Conservation (phyloP, 805 yeast species). For the Metschnikowia picachoensis region DNA sequence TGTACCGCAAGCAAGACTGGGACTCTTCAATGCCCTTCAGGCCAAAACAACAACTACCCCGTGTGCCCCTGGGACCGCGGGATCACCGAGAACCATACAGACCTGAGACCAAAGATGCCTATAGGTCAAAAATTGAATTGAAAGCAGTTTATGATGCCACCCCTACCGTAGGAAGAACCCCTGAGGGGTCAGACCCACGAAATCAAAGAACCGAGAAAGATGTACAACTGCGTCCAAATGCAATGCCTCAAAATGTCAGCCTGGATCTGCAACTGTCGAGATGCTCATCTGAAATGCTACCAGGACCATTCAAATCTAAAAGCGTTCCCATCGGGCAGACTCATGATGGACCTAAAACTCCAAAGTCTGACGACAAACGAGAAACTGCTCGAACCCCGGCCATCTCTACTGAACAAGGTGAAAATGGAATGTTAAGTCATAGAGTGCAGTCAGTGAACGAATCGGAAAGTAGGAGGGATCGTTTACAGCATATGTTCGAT, state of each 20-base stretch:
- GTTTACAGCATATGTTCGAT: slow-evolving; percentile 5
- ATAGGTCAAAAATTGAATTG: not conserved
- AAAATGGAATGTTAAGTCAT: not conserved
- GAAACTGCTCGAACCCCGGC: too few relatives aligned
- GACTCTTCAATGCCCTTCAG: slow-evolving; percentile 1
- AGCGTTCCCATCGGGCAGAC: too few relatives aligned
- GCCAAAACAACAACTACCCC: not conserved
- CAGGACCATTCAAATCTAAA: too few relatives aligned
- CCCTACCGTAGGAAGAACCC: not conserved
- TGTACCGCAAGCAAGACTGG: slow-evolving; percentile 9
- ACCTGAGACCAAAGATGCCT: not conserved
- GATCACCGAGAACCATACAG: not conserved
- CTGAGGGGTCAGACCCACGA: too few relatives aligned
- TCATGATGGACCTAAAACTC: too few relatives aligned
- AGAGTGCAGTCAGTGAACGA: not conserved
- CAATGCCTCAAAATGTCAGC: too few relatives aligned
- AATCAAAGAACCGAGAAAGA: too few relatives aligned
- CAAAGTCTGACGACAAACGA: too few relatives aligned
- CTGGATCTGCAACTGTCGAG: too few relatives aligned
- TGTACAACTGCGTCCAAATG: too few relatives aligned
- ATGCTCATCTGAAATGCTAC: too few relatives aligned
- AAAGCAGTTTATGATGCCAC: slow-evolving; percentile 1
- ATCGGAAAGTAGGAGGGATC: not conserved
- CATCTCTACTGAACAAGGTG: not conserved
- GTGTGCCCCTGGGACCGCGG: not conserved